phyloP scores from a whole-genome alignment of 371 early-diverging fungal genomes.

The Syncephalastrum monosporum region DNA sequence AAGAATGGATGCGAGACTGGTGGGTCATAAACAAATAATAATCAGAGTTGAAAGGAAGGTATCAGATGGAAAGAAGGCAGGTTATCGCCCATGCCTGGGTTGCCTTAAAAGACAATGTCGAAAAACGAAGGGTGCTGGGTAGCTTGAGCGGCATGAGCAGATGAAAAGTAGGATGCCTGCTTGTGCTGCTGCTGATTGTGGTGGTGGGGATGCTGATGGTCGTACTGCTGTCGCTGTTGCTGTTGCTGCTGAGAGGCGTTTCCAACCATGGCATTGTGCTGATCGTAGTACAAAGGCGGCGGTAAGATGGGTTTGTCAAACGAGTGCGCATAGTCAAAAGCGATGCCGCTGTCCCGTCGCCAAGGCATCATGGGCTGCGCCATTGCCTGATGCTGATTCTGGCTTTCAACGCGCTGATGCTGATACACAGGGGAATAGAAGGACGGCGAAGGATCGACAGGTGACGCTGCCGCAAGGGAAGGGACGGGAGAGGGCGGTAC shows the following conservation, averaged over 20 bases:
- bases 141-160: background rate
- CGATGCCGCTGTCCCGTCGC: no score
- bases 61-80: no score
- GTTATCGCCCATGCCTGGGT: no score
- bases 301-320: no score
- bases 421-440: conserved; percentile 3
- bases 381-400: no score
- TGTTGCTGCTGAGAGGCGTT: no score
- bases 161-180: background rate
- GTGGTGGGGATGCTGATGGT: no score
- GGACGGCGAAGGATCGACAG: background rate
- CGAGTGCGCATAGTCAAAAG: no score
- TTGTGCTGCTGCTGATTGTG: background rate
- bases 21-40: conserved; percentile 4
- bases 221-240: no score
- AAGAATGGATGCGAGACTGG: background rate
- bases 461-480: conserved; percentile 1
- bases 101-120: conserved; percentile 5
- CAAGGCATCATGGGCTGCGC: no score
- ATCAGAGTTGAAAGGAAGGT: conserved; percentile 39
- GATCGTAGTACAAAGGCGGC: no score
- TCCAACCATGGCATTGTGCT: no score
- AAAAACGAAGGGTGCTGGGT: conserved; percentile 10
- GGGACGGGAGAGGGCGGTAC: conserved; percentile 7
- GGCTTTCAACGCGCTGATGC: background rate